phyloP scores from a whole-genome alignment of 1,284 basidiomycete genomes.

The Rhizopogon hawkerae region DNA sequence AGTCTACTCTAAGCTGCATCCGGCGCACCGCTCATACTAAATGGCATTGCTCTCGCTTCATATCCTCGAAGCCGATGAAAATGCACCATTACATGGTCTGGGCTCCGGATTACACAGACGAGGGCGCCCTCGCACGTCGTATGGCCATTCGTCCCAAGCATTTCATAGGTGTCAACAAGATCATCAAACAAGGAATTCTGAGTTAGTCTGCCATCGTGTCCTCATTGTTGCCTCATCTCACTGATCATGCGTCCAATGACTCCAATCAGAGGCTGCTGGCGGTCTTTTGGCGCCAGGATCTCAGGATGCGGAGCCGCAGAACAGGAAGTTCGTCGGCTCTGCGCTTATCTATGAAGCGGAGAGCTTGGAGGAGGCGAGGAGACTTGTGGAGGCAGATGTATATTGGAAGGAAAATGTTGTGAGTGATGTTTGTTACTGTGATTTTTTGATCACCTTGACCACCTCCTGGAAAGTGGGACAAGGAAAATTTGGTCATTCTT shows the following conservation, averaged over 20 bases:
- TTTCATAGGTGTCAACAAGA: constrained; percentile 33
- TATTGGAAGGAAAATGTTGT: constrained; percentile 51
- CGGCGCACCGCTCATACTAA: neutral
- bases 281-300: constrained; percentile 38
- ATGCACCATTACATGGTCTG: constrained; percentile 41
- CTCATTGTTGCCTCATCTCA: constrained; percentile 5
- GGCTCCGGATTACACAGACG: constrained; percentile 44
- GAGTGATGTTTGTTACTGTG: constrained; percentile 20
- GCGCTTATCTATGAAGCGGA: constrained; percentile 41
- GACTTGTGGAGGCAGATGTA: constrained; percentile 42
- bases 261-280: constrained; percentile 39
- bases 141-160: constrained; percentile 41
- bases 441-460: neutral
- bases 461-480: constrained; percentile 27
- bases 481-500: constrained; percentile 34
- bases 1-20: neutral
- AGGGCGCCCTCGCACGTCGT: constrained; percentile 39
- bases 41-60: neutral
- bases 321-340: constrained; percentile 43
- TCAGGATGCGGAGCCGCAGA: constrained; percentile 23
- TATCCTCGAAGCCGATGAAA: neutral
- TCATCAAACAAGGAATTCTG: constrained; percentile 33
- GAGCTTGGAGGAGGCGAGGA: constrained; percentile 39
- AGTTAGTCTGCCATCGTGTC: constrained; percentile 10
- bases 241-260: constrained; percentile 7